Conservation (phyloP, 2,329 filamentous ascomycete genomes). For the Chaetomium globosum region DNA sequence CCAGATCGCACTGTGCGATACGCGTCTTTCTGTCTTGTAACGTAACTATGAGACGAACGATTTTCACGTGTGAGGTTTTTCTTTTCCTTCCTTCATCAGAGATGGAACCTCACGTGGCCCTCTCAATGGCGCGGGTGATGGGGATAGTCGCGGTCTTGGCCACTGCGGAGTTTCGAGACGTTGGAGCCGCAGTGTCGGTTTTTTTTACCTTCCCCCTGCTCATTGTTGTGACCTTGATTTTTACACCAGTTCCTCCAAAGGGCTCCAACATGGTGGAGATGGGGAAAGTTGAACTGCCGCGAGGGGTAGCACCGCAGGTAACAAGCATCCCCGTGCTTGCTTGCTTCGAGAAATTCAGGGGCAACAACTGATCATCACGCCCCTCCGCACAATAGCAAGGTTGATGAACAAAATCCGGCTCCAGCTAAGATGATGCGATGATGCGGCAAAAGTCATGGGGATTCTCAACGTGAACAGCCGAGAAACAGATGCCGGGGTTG, state of each 20-base stretch:
- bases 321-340: constrained; percentile 1
- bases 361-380: not conserved
- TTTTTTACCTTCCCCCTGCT: not conserved
- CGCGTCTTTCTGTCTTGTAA: not conserved
- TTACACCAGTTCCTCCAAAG: constrained; percentile 4
- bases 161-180: constrained; percentile 12
- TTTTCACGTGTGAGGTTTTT: not conserved
- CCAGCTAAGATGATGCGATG: constrained; percentile 1
- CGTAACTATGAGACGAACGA: not conserved
- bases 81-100: not conserved
- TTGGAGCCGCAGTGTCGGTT: constrained; percentile 11
- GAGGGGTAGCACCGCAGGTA: constrained; percentile 15
- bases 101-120: not conserved
- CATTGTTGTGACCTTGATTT: constrained; percentile 5
- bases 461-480: constrained; percentile 12
- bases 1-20: constrained; percentile 7
- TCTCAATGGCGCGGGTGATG: constrained; percentile 15
- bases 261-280: constrained; percentile 10
- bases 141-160: constrained; percentile 24
- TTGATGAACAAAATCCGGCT: not conserved
- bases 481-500: constrained; percentile 11
- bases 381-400: not conserved
- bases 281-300: constrained; percentile 18
- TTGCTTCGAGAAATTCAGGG: constrained; percentile 10
- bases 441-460: constrained; percentile 10